Conservation (phyloP, 495 filamentous ascomycete genomes). For the Hypoxylon fragiforme region DNA sequence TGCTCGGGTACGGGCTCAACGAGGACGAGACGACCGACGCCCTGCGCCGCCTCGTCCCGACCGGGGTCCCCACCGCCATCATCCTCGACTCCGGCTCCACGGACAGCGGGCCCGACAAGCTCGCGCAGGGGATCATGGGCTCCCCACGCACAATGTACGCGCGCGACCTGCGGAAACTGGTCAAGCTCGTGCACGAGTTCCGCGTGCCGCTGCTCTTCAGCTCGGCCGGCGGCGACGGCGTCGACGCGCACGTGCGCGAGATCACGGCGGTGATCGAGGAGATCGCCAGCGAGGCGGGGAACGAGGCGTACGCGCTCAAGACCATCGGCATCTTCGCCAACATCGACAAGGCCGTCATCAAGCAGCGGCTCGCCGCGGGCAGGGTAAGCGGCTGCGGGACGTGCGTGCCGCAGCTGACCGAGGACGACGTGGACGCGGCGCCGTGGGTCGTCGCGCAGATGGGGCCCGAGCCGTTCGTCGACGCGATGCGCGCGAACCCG, state of each 20-base stretch:
- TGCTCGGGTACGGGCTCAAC: slow-evolving; percentile 54
- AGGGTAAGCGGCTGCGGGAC: slow-evolving; percentile 32
- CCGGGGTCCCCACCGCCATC: slow-evolving; percentile 44
- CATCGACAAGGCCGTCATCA: slow-evolving; percentile 40
- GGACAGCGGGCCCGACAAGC: slow-evolving; percentile 50
- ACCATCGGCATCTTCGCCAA: slow-evolving; percentile 45
- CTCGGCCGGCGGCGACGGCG: slow-evolving; percentile 55
- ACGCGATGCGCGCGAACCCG: slow-evolving; percentile 45
- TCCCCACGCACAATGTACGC: slow-evolving; percentile 41
- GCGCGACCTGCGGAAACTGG: slow-evolving; percentile 45
- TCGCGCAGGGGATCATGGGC: slow-evolving; percentile 46
- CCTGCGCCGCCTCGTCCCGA: slow-evolving; percentile 30
- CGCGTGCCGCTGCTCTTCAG: slow-evolving; percentile 48
- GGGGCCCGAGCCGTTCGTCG: slow-evolving; percentile 44
- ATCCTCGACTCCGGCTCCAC: slow-evolving; percentile 56
- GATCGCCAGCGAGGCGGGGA: slow-evolving; percentile 35
- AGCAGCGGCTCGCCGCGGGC: slow-evolving; percentile 30
- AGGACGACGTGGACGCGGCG: slow-evolving; percentile 42
- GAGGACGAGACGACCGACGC: slow-evolving; percentile 36
- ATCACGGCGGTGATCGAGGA: slow-evolving; percentile 43
- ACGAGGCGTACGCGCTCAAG: slow-evolving; percentile 43
- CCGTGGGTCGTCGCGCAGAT: slow-evolving; percentile 42
- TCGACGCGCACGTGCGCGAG: slow-evolving; percentile 47
- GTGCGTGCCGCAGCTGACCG: slow-evolving; percentile 43
- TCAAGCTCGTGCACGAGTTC: slow-evolving; percentile 36